Conservation (phyloP, 139 green algal species). For the Asterochloris sp. region DNA sequence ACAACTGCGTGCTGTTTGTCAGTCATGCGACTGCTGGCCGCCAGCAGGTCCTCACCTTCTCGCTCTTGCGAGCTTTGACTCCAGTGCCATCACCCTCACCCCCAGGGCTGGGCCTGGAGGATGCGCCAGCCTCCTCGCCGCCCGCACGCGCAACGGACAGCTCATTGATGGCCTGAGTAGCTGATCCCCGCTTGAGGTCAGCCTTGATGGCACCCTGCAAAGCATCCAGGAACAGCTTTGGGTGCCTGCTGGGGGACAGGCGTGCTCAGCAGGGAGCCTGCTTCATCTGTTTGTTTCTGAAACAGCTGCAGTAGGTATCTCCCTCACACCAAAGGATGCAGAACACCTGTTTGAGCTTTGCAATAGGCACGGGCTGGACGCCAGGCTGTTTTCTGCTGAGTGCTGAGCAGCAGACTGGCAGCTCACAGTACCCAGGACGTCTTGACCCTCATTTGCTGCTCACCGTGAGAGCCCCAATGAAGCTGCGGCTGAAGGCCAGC, state of each 20-base stretch:
- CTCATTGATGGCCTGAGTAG: constrained; percentile 5
- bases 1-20: background rate
- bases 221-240: constrained; percentile 27
- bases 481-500: too few species aligned
- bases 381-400: too few species aligned
- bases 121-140: constrained; percentile 34
- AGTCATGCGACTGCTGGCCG: background rate
- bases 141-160: constrained; percentile 21
- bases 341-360: too few species aligned
- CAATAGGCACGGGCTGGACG: too few species aligned
- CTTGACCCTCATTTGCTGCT: too few species aligned
- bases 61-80: constrained; percentile 10
- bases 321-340: too few species aligned
- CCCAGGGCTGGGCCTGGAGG: constrained; percentile 1
- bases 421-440: too few species aligned
- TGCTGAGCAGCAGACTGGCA: too few species aligned
- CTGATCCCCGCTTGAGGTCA: constrained; percentile 29
- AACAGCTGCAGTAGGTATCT: too few species aligned
- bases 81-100: constrained; percentile 18
- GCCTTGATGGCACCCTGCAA: constrained; percentile 38
- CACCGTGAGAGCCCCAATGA: too few species aligned
- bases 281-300: too few species aligned
- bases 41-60: constrained; percentile 17
- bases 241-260: constrained; percentile 22
- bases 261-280: too few species aligned